phyloP scores from a whole-genome alignment of 106 monocot genomes.

The Alisma plantagoaquatica region DNA sequence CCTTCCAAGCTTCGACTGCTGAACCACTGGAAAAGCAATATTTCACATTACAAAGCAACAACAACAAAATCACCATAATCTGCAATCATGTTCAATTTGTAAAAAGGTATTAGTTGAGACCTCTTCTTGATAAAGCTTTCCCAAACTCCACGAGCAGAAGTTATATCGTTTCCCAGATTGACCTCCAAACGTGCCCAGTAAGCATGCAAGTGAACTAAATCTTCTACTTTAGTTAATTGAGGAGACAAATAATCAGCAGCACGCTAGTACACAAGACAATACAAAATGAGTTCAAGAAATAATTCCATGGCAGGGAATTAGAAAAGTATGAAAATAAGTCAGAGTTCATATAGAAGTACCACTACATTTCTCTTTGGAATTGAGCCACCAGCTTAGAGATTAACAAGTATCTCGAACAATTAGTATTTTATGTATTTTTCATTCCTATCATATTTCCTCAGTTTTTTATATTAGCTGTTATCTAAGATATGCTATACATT shows the following conservation, averaged over 20 bases:
- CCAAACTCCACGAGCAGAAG: constrained; percentile 88
- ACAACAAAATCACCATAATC: neutral
- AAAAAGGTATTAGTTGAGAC: no score
- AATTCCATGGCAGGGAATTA: neutral
- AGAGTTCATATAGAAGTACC: no score
- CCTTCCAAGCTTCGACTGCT: constrained; percentile 61
- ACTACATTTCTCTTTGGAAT: no score
- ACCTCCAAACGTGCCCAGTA: constrained; percentile 87
- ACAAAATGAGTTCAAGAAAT: no score
- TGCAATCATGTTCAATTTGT: neutral
- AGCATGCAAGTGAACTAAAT: constrained; percentile 47
- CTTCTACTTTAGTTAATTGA: constrained; percentile 32
- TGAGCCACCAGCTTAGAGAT: no score
- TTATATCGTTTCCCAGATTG: constrained; percentile 60
- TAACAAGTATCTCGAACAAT: no score
- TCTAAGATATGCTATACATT: no score
- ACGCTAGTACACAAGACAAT: constrained; percentile 31
- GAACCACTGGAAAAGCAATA: constrained; percentile 40
- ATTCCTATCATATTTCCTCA: no score
- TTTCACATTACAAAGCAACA: neutral
- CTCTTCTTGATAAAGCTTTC: constrained; percentile 87
- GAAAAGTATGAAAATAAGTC: no score
- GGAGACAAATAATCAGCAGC: constrained; percentile 70
- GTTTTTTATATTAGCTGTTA: no score
- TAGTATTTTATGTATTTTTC: no score